Evolutionary conservation across 192 early-diverging fungal species (phyloP).

Genomic region (Spizellomyces punctatus): DNA sequence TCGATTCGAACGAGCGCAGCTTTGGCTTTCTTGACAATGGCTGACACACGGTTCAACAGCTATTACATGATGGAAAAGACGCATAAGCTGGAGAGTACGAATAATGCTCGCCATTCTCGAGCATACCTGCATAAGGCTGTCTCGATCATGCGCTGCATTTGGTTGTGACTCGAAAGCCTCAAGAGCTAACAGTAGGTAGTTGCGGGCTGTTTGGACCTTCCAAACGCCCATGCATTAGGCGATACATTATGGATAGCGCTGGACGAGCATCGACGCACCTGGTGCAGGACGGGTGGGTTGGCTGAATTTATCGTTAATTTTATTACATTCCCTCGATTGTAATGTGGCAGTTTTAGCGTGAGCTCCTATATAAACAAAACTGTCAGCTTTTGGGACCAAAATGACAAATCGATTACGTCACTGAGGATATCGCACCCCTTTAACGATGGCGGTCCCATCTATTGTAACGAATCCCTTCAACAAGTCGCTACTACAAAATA

Average conservation of each 20-base stretch:
- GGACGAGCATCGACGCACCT: conserved; percentile 14
- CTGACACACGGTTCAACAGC: conserved; percentile 15
- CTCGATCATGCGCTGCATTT: conserved; percentile 7
- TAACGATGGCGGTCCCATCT: conserved; percentile 33
- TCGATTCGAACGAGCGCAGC: conserved; percentile 1
- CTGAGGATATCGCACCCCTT: conserved; percentile 27
- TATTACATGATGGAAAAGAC: not conserved
- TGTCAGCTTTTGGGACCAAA: conserved; percentile 1
- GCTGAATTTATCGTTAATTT: conserved; percentile 34
- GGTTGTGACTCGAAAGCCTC: conserved; percentile 6
- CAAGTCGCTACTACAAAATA: conserved; percentile 30
- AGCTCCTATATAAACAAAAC: conserved; percentile 33
- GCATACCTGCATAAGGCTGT: conserved; percentile 2
- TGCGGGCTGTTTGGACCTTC: conserved; percentile 28
- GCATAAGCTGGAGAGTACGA: not conserved
- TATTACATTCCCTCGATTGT: conserved; percentile 29
- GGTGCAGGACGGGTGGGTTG: conserved; percentile 14
- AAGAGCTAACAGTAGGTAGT: conserved; percentile 26
- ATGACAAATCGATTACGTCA: not conserved
- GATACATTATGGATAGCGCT: not conserved
- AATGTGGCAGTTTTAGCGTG: conserved; percentile 40
- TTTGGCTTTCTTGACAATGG: conserved; percentile 9
- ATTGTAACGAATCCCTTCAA: conserved; percentile 45
- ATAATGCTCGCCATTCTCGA: not conserved
- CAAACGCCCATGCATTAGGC: not conserved